phyloP scores from a whole-genome alignment of 1,139 yeast species.

The Debaryomyces sp. region DNA sequence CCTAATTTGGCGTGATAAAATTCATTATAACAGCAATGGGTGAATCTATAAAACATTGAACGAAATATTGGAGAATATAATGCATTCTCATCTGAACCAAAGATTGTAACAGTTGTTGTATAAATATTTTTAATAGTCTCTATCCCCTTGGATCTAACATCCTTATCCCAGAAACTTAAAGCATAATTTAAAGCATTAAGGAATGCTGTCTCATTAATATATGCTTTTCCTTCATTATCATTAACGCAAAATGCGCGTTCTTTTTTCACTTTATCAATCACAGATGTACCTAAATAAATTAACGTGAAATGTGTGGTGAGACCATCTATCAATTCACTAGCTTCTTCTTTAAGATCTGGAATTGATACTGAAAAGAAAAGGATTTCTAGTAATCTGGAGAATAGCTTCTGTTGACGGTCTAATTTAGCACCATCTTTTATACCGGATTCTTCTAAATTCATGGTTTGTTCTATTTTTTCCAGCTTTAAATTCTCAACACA shows the following conservation, averaged over 20 bases:
- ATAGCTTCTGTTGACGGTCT: slow-evolving; percentile 61
- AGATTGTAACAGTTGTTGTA: slow-evolving; percentile 62
- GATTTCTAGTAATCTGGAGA: slow-evolving; percentile 64
- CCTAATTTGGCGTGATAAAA: slow-evolving; percentile 85
- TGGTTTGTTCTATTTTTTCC: slow-evolving; percentile 41
- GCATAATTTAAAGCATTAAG: slow-evolving; percentile 80
- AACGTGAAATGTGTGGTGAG: slow-evolving; percentile 80
- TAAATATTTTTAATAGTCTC: slow-evolving; percentile 65
- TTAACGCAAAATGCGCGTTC: slow-evolving; percentile 73
- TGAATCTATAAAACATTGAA: slow-evolving; percentile 75
- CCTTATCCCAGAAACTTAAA: slow-evolving; percentile 72
- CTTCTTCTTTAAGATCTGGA: slow-evolving; percentile 73
- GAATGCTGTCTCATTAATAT: slow-evolving; percentile 69
- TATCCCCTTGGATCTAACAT: slow-evolving; percentile 72
- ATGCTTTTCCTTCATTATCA: slow-evolving; percentile 77
- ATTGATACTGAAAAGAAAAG: slow-evolving; percentile 76
- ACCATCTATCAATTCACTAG: slow-evolving; percentile 60
- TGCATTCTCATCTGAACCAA: slow-evolving; percentile 68
- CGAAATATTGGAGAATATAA: slow-evolving; percentile 75
- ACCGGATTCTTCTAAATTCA: slow-evolving; percentile 44
- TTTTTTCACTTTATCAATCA: slow-evolving; percentile 69
- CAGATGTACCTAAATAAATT: slow-evolving; percentile 72
- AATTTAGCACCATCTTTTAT: slow-evolving; percentile 53
- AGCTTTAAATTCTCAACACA: slow-evolving; percentile 52
- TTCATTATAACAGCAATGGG: slow-evolving; percentile 91